Conservation (phyloP, 2,329 filamentous ascomycete genomes). For the Stemphylium beticola region DNA sequence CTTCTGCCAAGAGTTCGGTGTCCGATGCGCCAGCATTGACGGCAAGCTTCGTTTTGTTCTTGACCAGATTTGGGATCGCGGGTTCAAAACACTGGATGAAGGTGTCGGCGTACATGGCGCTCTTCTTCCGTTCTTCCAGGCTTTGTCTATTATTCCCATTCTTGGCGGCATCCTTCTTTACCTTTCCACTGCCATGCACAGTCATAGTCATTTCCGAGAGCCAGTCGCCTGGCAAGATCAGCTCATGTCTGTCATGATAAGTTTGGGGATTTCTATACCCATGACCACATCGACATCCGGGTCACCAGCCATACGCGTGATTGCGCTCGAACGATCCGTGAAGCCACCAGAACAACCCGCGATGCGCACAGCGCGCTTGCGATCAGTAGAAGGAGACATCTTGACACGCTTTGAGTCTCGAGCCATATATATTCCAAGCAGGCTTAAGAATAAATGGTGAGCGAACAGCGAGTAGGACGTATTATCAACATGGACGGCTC, state of each 20-base stretch:
- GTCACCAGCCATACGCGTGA: slow-evolving; percentile 38
- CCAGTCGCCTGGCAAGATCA: slow-evolving; percentile 29
- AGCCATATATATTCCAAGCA: background rate
- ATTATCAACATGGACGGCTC: background rate
- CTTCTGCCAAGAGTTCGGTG: slow-evolving; percentile 48
- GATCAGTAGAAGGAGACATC: slow-evolving; percentile 17
- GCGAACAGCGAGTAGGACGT: no score
- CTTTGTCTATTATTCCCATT: slow-evolving; percentile 42
- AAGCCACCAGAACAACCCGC: slow-evolving; percentile 49
- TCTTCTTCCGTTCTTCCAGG: slow-evolving; percentile 46
- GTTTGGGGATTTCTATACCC: slow-evolving; percentile 12
- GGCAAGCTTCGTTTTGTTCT: slow-evolving; percentile 51
- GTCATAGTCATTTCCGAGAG: slow-evolving; percentile 42
- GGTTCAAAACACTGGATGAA: slow-evolving; percentile 57
- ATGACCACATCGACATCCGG: slow-evolving; percentile 36
- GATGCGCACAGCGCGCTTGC: slow-evolving; percentile 39
- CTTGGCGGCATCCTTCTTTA: slow-evolving; percentile 38
- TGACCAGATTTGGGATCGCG: slow-evolving; percentile 24
- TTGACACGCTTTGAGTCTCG: slow-evolving; percentile 14
- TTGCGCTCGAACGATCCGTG: slow-evolving; percentile 48
- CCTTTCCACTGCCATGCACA: slow-evolving; percentile 38
- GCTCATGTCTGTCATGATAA: background rate
- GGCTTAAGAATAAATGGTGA: background rate
- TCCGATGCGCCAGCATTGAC: slow-evolving; percentile 63
- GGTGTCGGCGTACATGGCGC: slow-evolving; percentile 44